phyloP scores from a whole-genome alignment of 805 yeast genomes.

The Candida michaelii region DNA sequence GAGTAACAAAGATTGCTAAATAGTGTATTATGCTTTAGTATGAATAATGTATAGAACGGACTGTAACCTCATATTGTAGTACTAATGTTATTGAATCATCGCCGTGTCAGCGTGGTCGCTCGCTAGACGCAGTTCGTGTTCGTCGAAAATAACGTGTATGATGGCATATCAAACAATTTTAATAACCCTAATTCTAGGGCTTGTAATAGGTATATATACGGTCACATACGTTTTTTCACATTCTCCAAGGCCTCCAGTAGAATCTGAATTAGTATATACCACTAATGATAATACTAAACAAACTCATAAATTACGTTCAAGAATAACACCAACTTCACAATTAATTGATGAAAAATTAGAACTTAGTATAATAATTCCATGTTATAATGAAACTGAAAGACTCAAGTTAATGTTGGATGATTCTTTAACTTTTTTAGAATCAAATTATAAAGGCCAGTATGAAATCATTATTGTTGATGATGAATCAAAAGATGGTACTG shows the following conservation, averaged over 20 bases:
- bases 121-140: not conserved
- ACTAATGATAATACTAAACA: slow-evolving; percentile 43
- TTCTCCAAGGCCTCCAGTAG: slow-evolving; percentile 55
- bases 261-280: slow-evolving; percentile 52
- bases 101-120: too few relatives aligned
- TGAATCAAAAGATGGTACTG: slow-evolving; percentile 83
- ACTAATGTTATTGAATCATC: too few relatives aligned
- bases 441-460: slow-evolving; percentile 40
- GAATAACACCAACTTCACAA: slow-evolving; percentile 23
- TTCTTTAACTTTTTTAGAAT: slow-evolving; percentile 53
- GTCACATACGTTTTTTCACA: slow-evolving; percentile 55
- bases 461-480: slow-evolving; percentile 91
- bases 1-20: slow-evolving; percentile 42
- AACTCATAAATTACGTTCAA: slow-evolving; percentile 32
- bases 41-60: too few relatives aligned
- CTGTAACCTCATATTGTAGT: too few relatives aligned
- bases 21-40: slow-evolving; percentile 3
- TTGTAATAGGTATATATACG: slow-evolving; percentile 29
- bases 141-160: slow-evolving; percentile 5
- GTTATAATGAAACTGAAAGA: slow-evolving; percentile 82
- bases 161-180: slow-evolving; percentile 3
- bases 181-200: not conserved
- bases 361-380: slow-evolving; percentile 85
- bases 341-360: slow-evolving; percentile 40
- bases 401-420: slow-evolving; percentile 72